These are phyloP conservation scores for Aspergillus japonicus DNA, from an alignment of 2,329 filamentous ascomycete species.

Conservation along the genomic window DNA sequence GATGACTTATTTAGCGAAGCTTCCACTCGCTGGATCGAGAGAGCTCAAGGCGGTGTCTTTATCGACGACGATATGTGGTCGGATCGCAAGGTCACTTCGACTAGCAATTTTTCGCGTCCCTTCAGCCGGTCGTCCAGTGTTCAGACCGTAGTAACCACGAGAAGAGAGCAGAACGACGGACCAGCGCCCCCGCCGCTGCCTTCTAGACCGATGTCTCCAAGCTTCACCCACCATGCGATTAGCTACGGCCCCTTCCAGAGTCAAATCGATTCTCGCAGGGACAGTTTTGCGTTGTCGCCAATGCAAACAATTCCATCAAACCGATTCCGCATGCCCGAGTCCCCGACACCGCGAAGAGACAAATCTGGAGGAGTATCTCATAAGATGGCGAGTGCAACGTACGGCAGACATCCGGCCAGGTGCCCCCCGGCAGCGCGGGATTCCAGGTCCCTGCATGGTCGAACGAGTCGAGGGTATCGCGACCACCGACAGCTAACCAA, in stretches of 20 bases:
- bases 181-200: conserved; percentile 1
- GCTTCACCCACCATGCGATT: neutral
- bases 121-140: conserved; percentile 36
- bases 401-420: conserved; percentile 23
- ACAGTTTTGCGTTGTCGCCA: conserved; percentile 17
- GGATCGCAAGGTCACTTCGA: conserved; percentile 12
- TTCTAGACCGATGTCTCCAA: conserved; percentile 2
- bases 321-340: conserved; percentile 24
- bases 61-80: neutral
- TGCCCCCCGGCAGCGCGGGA: conserved; percentile 23
- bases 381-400: conserved; percentile 22
- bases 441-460: conserved; percentile 24
- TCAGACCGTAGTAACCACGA: conserved; percentile 20
- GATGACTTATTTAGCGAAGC: conserved; percentile 12
- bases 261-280: conserved; percentile 3
- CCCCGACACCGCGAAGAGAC: conserved; percentile 31
- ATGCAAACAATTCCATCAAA: conserved; percentile 26
- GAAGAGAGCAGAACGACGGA: conserved; percentile 7
- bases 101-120: conserved; percentile 39
- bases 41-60: neutral
- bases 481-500: conserved; percentile 25
- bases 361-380: conserved; percentile 18
- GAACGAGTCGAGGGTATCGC: conserved; percentile 27
- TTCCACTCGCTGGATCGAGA: conserved; percentile 1
- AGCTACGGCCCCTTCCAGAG: conserved; percentile 6